Evolutionary conservation across 1,284 basidiomycete genomes (phyloP), one percentile per base, ranked within the genome.

Genomic region (Cryptococcus amylolentus): DNA sequence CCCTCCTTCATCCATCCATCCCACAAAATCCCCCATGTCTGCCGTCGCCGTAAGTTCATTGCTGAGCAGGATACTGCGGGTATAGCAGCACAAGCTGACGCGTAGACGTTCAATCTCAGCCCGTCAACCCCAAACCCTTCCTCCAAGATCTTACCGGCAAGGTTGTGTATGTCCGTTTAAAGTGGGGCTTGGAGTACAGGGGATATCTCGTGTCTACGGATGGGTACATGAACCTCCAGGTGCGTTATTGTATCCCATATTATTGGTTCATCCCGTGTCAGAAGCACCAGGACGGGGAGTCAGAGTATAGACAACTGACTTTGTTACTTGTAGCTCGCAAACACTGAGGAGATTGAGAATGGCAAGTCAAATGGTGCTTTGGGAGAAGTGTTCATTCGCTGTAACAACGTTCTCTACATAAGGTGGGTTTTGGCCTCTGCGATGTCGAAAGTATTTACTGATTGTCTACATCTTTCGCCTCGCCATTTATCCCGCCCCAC

Each of bases 151-250:
- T 98, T 69, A 98, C 95, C 27, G 96, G 96, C 68, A 98, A 98
- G 83, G 88, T 89, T 46, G 91, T 98, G 50, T 88, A 87, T 70
- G 94, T 98, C 57, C 85, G 87, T 60, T 84, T 99, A 73, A 99
- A 99, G 81, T 99, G 96, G 96, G 96, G 96, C 61, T 83, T 98
- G 62, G 94, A 98, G 77, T 98, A 98, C 84, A 97, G 94, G 81
- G 95, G 96, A 49, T 98, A 95, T 81, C 84, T 99, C 60, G 95
- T 98, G 65, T 95, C 91, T 74, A 97, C 95, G 5, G 96, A 99
- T 78, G 91, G 91, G 31, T 99, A 97, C 81, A 98, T 98, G 94
- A 99, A 99, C 79, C 83, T 99, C 52, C 96, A 98, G 83, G 94
- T 92, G 67, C 62, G 83, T 79, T 7, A 13, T 6, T 23, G 5